Conservation (phyloP, 208 protist species). For the Trypanosoma boissoni region DNA sequence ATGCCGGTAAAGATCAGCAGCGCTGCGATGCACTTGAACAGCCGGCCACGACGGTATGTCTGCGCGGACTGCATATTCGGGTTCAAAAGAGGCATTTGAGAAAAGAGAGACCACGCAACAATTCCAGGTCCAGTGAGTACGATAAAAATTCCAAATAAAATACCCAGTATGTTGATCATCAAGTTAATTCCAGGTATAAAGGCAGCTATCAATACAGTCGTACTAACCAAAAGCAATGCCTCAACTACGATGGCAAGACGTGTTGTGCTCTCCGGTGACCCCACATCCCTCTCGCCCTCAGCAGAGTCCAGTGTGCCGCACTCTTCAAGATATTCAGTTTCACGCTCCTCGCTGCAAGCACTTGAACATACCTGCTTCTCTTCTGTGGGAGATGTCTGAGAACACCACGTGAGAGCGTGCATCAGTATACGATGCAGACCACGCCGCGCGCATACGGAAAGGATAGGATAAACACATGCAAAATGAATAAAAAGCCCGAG, state of each 20-base stretch:
- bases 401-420: constrained; percentile 44
- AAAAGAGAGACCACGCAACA: constrained; percentile 54
- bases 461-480: constrained; percentile 76
- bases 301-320: background rate
- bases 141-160: constrained; percentile 54
- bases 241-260: constrained; percentile 61
- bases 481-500: constrained; percentile 81
- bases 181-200: constrained; percentile 60
- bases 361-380: constrained; percentile 10
- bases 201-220: constrained; percentile 38
- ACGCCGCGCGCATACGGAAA: constrained; percentile 67
- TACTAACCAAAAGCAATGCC: constrained; percentile 49
- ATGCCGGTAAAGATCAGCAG: constrained; percentile 35
- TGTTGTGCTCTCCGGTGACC: constrained; percentile 64
- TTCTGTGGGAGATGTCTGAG: constrained; percentile 34
- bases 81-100: constrained; percentile 16
- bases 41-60: constrained; percentile 13
- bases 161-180: constrained; percentile 66
- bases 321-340: background rate
- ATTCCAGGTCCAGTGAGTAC: constrained; percentile 62
- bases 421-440: constrained; percentile 62
- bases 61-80: background rate
- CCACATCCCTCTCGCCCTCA: constrained; percentile 60
- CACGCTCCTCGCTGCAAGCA: background rate
- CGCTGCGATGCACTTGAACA: constrained; percentile 29